Base-by-base conservation (phyloP, 2,329 filamentous ascomycete genomes). In the Dryadomyces quercivorus region DNA sequence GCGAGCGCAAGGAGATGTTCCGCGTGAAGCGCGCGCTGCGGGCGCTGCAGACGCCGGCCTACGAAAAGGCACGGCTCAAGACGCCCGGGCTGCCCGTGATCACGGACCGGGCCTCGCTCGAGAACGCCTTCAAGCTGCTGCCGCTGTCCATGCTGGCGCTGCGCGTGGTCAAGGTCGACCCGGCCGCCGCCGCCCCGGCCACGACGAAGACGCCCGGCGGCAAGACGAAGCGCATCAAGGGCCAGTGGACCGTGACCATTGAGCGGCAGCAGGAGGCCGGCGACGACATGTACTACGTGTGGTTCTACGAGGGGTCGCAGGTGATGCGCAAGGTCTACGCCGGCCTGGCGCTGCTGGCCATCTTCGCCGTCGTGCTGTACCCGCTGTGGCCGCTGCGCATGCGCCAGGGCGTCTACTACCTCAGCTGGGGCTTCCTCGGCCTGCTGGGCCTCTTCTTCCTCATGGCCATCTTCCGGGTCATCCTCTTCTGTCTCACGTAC, bases 1-100 rank as follows among this genome's bases (percentile, higher is more conserved):
- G 93, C 63, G 91, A 96, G 76, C 82, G 93, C 64, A 97, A 95
- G 72, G 92, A 98, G 61, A 94, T 98, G 88, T 97, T 98, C 71
- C 86, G 85, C 77, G 93, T 98, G 68, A 97, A 97, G 78, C 88
- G 93, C 67, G 93, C 93, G 44, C 85, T 98, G 58, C 87, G 93
- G 63, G 90, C 88, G 31, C 78, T 98, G 53, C 77, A 95, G 69
- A 93, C 90, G 21, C 86, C 88, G 51, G 90, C 86, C 44, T 98
- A 98, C 72, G 80, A 83, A 62, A 95, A 95, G 74, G 89, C 89
- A 56, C 80, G 85, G 65, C 85, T 85, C 68, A 95, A 95, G 81
- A 93, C 95, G 72, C 81, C 89, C 6, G 80, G 89, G 48, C 83
- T 97, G 5, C 93, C 93, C 38, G 84, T 87, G 64, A 86, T 98